Evolutionary conservation across 495 filamentous ascomycete genomes (phyloP).

Genomic region (Neurospora sp.): DNA sequence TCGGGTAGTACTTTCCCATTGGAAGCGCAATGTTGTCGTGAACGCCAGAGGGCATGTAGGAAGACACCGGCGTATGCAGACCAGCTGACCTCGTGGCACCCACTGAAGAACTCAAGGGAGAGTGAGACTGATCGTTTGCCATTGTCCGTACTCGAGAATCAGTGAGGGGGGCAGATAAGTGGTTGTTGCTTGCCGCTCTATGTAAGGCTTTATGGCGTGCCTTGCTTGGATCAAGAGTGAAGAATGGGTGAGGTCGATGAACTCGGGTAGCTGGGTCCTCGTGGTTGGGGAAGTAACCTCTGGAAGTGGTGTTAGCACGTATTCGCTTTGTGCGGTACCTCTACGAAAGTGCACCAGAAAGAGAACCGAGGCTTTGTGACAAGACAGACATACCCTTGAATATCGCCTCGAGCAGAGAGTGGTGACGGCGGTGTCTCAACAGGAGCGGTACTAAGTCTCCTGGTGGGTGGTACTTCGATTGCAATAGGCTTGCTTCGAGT

Average conservation of each 20-base stretch:
- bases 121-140: conserved; percentile 2
- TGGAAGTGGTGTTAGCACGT: conserved; percentile 5
- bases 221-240: conserved; percentile 22
- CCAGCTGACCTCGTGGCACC: conserved; percentile 3
- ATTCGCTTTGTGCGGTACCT: neutral
- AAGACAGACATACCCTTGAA: conserved; percentile 32
- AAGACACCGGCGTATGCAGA: conserved; percentile 28
- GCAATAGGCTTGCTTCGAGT: conserved; percentile 33
- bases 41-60: conserved; percentile 31
- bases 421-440: conserved; percentile 32
- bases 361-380: neutral
- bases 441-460: conserved; percentile 22
- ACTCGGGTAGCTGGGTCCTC: conserved; percentile 32
- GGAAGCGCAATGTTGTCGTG: conserved; percentile 28
- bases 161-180: conserved; percentile 6
- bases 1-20: conserved; percentile 46
- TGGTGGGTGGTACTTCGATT: conserved; percentile 30
- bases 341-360: neutral
- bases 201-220: conserved; percentile 25
- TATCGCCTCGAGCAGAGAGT: conserved; percentile 41
- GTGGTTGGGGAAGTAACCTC: conserved; percentile 44
- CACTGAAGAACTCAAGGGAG: neutral
- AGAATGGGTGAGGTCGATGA: conserved; percentile 32
- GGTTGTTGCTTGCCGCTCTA: conserved; percentile 17
- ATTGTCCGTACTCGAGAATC: conserved; percentile 4